Percentiles rank a stretch among this genome's conserved stretches.
Evolutionary conservation across 2,329 filamentous ascomycete genomes (phyloP).

Genomic region (Penicillium paneum): DNA sequence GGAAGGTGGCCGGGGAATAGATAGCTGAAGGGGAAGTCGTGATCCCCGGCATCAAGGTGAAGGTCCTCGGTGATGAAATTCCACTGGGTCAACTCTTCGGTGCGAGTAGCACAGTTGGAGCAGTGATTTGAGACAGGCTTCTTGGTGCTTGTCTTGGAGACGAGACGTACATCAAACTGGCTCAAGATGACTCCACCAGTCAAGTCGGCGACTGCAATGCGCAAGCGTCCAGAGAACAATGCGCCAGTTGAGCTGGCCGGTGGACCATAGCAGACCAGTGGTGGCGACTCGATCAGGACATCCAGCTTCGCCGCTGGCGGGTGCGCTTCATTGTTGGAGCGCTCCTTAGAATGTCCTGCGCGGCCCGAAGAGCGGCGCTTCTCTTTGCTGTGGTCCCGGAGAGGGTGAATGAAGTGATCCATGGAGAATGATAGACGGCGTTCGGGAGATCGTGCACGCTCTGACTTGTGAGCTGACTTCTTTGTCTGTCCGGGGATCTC

Average conservation of each 20-base stretch:
- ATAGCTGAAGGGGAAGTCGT: slow-evolving; percentile 85
- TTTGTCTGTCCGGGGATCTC: slow-evolving; percentile 31
- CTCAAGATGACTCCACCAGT: slow-evolving; percentile 63
- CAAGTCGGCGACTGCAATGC: slow-evolving; percentile 65
- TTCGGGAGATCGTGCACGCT: slow-evolving; percentile 37
- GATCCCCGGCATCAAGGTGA: slow-evolving; percentile 52
- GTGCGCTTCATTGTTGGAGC: slow-evolving; percentile 28
- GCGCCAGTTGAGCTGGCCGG: slow-evolving; percentile 75
- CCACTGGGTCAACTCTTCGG: slow-evolving; percentile 75
- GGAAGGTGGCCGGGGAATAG: slow-evolving; percentile 83
- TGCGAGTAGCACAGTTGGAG: slow-evolving; percentile 67
- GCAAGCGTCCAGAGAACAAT: slow-evolving; percentile 78
- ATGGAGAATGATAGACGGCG: slow-evolving; percentile 44
- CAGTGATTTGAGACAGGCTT: slow-evolving; percentile 79
- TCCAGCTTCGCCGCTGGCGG: slow-evolving; percentile 52
- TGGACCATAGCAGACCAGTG: slow-evolving; percentile 76
- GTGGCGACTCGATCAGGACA: slow-evolving; percentile 76
- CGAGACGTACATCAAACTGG: slow-evolving; percentile 68
- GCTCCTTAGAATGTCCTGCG: slow-evolving; percentile 39
- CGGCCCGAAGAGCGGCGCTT: slow-evolving; percentile 41
- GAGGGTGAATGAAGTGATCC: slow-evolving; percentile 44
- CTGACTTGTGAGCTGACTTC: slow-evolving; percentile 26
- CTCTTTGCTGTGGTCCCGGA: slow-evolving; percentile 41
- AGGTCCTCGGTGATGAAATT: slow-evolving; percentile 62
- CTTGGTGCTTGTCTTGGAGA: slow-evolving; percentile 70